These are phyloP conservation scores for Fulvia fulva DNA, from an alignment of 2,329 filamentous ascomycete genomes.

Conservation along the genomic window DNA sequence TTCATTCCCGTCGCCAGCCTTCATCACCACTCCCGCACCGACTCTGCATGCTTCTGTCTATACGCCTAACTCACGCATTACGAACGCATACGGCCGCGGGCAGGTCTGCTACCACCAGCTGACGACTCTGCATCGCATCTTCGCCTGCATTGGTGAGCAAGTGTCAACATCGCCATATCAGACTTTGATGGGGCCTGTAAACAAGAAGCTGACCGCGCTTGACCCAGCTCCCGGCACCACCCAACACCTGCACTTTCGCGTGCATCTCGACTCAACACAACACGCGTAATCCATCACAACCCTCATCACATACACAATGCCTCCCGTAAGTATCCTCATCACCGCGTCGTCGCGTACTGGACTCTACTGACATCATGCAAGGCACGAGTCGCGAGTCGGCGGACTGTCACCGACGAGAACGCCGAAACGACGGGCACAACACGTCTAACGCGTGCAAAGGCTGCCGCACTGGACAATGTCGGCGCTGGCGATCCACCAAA, in stretches of 20 bases:
- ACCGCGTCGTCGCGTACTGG: conserved; percentile 5
- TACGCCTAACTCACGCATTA: conserved; percentile 24
- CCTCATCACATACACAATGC: conserved; percentile 31
- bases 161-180: conserved; percentile 1
- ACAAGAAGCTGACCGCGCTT: conserved; percentile 28
- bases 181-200: neutral
- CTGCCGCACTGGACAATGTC: conserved; percentile 59
- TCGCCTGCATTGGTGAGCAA: conserved; percentile 11
- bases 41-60: conserved; percentile 31
- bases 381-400: conserved; percentile 65
- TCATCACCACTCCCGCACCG: conserved; percentile 14
- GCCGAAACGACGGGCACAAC: conserved; percentile 70
- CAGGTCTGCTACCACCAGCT: conserved; percentile 20
- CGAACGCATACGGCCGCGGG: conserved; percentile 19
- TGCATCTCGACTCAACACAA: conserved; percentile 11
- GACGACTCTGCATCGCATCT: conserved; percentile 15
- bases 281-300: conserved; percentile 13
- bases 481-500: conserved; percentile 58
- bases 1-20: conserved; percentile 15
- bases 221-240: conserved; percentile 21
- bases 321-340: conserved; percentile 31
- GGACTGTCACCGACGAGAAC: conserved; percentile 83
- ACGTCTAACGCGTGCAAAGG: conserved; percentile 89
- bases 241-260: conserved; percentile 20
- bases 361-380: conserved; percentile 44